Evolutionary conservation across 345 rosid species (phyloP), one percentile per base, ranked within the genome.

Genomic region (Rhizophora mangle): DNA sequence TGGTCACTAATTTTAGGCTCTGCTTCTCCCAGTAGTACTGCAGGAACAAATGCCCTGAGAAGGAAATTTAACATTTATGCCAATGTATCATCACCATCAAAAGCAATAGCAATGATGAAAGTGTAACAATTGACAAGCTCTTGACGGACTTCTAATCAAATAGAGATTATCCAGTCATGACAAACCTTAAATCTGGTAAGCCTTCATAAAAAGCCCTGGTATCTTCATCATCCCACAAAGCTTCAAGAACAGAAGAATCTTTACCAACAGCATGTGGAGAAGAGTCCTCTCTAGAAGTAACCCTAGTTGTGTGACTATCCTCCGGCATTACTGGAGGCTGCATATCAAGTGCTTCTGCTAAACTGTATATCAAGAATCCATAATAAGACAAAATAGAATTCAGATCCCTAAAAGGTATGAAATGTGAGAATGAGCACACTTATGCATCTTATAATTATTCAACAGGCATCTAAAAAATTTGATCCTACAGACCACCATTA

Each of bases 241-340:
- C 87, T 83, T 92, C 99, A 2, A 80, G 76, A 74, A 59, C 79
- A 30, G 89, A 81, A 71, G 93, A 80, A 77, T 92, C 99, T 82
- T 96, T 96, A 43, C 87, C 88, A 56, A 90, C 76, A 65, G 83
- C 81, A 78, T 89, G 84, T 64, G 92, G 79, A 36, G 93, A 84
- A 58, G 83, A 79, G 71, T 96, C 99, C 62, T 89, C 98, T 63
- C 92, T 94, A 64, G 89, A 83, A 65, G 91, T 86, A 72, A 92
- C 88, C 84, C 98, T 83, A 60, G 99, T 96, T 51, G 96, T 89
- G 85, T 92, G 96, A 69, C 89, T 90, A 80, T 96, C 98, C 81
- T 96, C 99, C 22, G 98, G 98, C 97, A 96, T 92, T 31, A 80
- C 89, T 60, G 98, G 98, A 79, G 97, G 93, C 81, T 96, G 98